These are phyloP conservation scores for Psilocybe mexicana DNA, from an alignment of 1,284 basidiomycete species.

Conservation along the genomic window DNA sequence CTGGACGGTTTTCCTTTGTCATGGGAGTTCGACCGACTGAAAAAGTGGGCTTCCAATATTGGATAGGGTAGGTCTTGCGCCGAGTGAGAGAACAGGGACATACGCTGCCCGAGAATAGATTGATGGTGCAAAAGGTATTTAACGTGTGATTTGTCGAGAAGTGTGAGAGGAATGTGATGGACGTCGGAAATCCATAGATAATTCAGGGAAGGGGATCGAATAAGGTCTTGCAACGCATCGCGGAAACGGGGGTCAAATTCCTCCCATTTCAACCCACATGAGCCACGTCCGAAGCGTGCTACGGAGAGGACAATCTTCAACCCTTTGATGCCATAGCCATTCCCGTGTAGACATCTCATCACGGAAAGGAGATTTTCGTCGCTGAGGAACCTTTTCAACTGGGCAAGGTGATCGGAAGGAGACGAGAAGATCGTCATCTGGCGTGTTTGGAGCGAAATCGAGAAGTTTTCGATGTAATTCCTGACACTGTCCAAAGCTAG, in stretches of 20 bases:
- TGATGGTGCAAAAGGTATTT: slow-evolving; percentile 2
- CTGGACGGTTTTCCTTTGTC: neutral
- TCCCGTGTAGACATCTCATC: neutral
- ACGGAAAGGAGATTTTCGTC: neutral
- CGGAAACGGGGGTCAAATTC: neutral
- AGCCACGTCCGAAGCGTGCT: neutral
- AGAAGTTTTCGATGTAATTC: neutral
- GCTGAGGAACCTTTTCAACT: neutral
- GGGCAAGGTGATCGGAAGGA: neutral
- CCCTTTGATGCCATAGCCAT: neutral
- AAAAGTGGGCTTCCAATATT: slow-evolving; percentile 1
- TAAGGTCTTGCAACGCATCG: neutral
- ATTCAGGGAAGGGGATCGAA: neutral
- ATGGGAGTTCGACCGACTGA: neutral
- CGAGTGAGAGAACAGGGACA: slow-evolving; percentile 1
- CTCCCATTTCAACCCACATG: slow-evolving; percentile 1
- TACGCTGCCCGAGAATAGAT: slow-evolving; percentile 3
- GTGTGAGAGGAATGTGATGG: slow-evolving; percentile 3
- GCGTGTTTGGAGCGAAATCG: neutral
- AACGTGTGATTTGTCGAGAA: slow-evolving; percentile 5
- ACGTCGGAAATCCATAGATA: slow-evolving; percentile 5
- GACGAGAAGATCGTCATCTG: neutral
- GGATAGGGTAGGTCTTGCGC: slow-evolving; percentile 1
- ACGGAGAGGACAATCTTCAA: neutral
- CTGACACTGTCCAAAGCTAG: neutral